Evolutionary conservation across 2,329 filamentous ascomycete genomes (phyloP), one percentile per base, ranked within the genome.

Genomic region (Aspergillus fumigatus): DNA sequence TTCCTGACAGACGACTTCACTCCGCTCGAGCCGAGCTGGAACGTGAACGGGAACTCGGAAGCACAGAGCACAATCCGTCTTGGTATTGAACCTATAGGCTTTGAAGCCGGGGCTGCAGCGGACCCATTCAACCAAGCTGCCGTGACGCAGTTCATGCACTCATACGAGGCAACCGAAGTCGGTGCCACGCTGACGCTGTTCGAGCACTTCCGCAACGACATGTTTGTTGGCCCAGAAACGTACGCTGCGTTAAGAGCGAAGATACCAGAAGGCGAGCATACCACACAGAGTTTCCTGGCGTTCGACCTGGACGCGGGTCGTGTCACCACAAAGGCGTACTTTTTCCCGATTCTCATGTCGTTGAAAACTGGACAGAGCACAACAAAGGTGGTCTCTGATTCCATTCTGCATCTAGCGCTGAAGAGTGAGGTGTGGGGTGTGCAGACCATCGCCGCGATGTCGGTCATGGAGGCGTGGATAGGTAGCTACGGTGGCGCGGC

Each of bases 1-100:
- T 55, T 55, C 41, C 50, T 55, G 48, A 55, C 53, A 5, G 53
- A 55, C 14, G 53, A 55, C 27, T 51, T 45, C 6, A 32, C 53
- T 19, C 53, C 53, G 17, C 14, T 55, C 10, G 53, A 55, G 32
- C 43, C 41, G n/a, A 55, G 53, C 26, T 51, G 48, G 48, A 55
- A 43, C 23, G 51, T 32, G 48, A 38, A 55, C 17, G 49, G 43
- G 7, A 26, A 35, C 8, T 11, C 27, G 27, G 27, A 29, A 29
- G 27, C 27, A 10, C n/a, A 26, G 17, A 26, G 48, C 19, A 51
- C 29, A 6, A 35, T 55, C 41, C 53, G 53, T n/a, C 51, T 32
- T 27, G 43, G 53, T 8, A 51, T 55, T 32, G 53, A 55, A 21
- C 53, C 53, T 4, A 35, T 51, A 4, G 53, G 53, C 14, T 40